Evolutionary conservation across 805 yeast species (phyloP).

Genomic region (Suhomyces emberorum): DNA sequence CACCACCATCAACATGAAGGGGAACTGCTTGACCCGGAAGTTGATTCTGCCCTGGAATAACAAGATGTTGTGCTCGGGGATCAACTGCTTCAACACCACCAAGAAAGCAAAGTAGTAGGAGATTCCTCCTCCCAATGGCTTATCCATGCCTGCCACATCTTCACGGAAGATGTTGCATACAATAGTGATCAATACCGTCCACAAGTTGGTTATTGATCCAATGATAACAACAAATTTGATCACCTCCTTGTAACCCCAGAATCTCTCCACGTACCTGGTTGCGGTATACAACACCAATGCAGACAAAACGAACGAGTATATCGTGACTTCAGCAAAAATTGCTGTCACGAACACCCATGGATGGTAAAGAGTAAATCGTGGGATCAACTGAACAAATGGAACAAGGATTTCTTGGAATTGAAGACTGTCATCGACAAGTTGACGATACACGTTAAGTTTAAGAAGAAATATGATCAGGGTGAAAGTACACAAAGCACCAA

Average conservation of each 20-base stretch:
- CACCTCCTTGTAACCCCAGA: constrained; percentile 52
- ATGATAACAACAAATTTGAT: constrained; percentile 49
- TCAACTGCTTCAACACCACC: constrained; percentile 55
- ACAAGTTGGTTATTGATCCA: constrained; percentile 54
- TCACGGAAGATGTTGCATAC: constrained; percentile 32
- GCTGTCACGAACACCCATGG: constrained; percentile 67
- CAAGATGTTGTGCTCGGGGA: constrained; percentile 54
- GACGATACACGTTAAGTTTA: constrained; percentile 33
- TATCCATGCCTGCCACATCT: constrained; percentile 35
- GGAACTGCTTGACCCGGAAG: constrained; percentile 60
- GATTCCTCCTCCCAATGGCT: constrained; percentile 52
- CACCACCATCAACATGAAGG: constrained; percentile 42
- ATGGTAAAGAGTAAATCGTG: constrained; percentile 48
- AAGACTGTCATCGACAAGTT: constrained; percentile 7
- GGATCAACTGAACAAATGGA: constrained; percentile 64
- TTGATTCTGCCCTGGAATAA: constrained; percentile 44
- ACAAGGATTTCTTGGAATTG: constrained; percentile 42
- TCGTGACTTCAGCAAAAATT: constrained; percentile 58
- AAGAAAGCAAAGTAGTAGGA: constrained; percentile 52
- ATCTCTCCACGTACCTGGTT: constrained; percentile 46
- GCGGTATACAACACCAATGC: constrained; percentile 35
- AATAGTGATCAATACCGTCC: constrained; percentile 44
- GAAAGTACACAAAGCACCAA: constrained; percentile 36
- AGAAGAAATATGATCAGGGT: constrained; percentile 42
- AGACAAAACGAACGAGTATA: constrained; percentile 44